These are phyloP conservation scores for Xylaria nigripes DNA, from an alignment of 495 filamentous ascomycete genomes.

Conservation along the genomic window DNA sequence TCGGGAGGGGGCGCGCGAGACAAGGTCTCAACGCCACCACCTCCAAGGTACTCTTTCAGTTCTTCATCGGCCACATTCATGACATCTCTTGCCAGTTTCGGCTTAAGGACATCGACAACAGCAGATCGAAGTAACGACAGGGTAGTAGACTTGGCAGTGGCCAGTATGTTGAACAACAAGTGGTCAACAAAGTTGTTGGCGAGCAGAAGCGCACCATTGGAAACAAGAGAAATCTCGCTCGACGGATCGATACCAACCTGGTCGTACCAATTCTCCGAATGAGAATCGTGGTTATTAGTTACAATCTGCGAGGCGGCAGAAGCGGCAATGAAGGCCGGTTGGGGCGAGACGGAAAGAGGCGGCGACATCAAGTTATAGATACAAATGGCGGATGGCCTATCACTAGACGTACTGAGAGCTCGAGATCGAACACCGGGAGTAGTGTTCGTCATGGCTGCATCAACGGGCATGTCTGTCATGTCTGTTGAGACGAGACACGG, in stretches of 20 bases:
- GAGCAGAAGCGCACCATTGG: constrained; percentile 63
- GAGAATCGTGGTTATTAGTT: constrained; percentile 74
- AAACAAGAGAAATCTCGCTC: constrained; percentile 62
- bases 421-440: constrained; percentile 30
- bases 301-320: constrained; percentile 88
- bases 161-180: constrained; percentile 79
- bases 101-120: constrained; percentile 79
- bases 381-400: constrained; percentile 42
- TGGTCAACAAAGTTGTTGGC: constrained; percentile 94
- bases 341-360: constrained; percentile 59
- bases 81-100: constrained; percentile 77
- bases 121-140: constrained; percentile 71
- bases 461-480: constrained; percentile 24
- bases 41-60: constrained; percentile 76
- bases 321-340: constrained; percentile 81
- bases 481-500: constrained; percentile 17
- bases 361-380: constrained; percentile 48
- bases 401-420: constrained; percentile 49
- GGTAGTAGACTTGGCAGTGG: constrained; percentile 71
- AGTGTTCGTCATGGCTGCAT: constrained; percentile 34
- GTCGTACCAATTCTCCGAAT: constrained; percentile 56
- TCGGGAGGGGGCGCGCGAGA: constrained; percentile 46
- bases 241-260: constrained; percentile 55
- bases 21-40: constrained; percentile 62
- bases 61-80: constrained; percentile 86